Base-by-base conservation (phyloP, 306 rosid genomes). In the Herpetospermum pedunculosum region DNA sequence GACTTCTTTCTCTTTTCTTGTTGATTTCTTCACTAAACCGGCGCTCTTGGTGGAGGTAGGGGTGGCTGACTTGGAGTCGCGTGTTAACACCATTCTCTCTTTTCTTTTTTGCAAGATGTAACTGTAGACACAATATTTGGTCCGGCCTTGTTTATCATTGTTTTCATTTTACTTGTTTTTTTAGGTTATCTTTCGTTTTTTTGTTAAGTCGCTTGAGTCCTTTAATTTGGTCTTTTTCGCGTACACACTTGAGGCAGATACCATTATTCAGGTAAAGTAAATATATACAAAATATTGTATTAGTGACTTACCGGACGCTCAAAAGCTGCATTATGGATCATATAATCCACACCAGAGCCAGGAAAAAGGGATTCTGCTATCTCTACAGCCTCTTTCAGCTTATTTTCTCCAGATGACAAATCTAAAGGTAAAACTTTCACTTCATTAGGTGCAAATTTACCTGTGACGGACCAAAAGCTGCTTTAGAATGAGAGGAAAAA, bases 321-420 rank as follows among this genome's bases (percentile, higher is more conserved):
- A 68, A 79, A 84, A 79, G 97, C 98, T 37, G 97, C 96, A 87
- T 91, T 94, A 67, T 94, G 98, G 76, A 94, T 84, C 96, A 94
- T 89, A 75, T 86, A 91, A 85, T 94, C 95, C 78, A 89, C 88
- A 72, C 98, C 98, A 53, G 84, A 79, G 78, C 85, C 83, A 0
- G 89, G 90, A 48, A 94, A 89, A 77, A 83, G 32, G 9, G 85
- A 91, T 78, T 88, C 98, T 34, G 96, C 97, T 79, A 73, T 72
- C 80, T 88, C 90, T 46, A 91, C 96, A 71, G 86, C 92, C 80
- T 78, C 79, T 79, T 78, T 67, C 79, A 94, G 92, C 81, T 82
- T 77, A 72, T 79, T 89, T 82, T 94, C 98, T 60, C 91, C 95
- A 74, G 96, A 85, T 34, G 95, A 12, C 75, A 91, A 84, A 85